A percentile compares a stretch with the other conserved stretches of the same genome.
phyloP scores from a whole-genome alignment of 495 filamentous ascomycete species.

The Tuber magnatum region DNA sequence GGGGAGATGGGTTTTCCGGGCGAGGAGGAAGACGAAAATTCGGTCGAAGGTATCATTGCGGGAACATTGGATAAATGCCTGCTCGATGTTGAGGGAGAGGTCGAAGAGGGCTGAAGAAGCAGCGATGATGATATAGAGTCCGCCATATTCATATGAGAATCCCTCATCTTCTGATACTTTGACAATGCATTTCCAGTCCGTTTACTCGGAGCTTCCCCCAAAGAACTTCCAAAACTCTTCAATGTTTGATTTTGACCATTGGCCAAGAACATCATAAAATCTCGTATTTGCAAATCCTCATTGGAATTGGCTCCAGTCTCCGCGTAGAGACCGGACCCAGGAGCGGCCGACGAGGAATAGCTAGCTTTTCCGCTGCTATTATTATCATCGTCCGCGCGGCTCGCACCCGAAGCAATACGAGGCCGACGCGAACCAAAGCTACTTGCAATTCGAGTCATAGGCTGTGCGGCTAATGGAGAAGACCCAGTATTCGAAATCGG shows the following conservation, averaged over 20 bases:
- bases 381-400: conserved; percentile 73
- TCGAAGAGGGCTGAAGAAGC: conserved; percentile 71
- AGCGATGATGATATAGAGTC: conserved; percentile 84
- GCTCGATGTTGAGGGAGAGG: conserved; percentile 57
- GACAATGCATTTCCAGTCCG: conserved; percentile 45
- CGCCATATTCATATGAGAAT: conserved; percentile 74
- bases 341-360: conserved; percentile 72
- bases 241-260: conserved; percentile 36
- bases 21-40: conserved; percentile 77
- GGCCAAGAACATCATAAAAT: conserved; percentile 36
- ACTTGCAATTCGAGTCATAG: conserved; percentile 64
- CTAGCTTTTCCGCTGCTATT: conserved; percentile 81
- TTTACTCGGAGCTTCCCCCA: conserved; percentile 26
- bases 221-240: conserved; percentile 34
- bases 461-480: conserved; percentile 46
- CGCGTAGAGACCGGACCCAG: conserved; percentile 72
- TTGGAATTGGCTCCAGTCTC: conserved; percentile 54
- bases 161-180: conserved; percentile 87
- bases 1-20: conserved; percentile 88
- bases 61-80: conserved; percentile 76
- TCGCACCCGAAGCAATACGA: conserved; percentile 65
- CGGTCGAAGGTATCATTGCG: conserved; percentile 71
- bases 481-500: conserved; percentile 15
- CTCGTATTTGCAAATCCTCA: conserved; percentile 38
- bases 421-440: conserved; percentile 81